These are phyloP conservation scores for Cairneyella variabilis DNA, from an alignment of 495 filamentous ascomycete species.

Conservation along the genomic window DNA sequence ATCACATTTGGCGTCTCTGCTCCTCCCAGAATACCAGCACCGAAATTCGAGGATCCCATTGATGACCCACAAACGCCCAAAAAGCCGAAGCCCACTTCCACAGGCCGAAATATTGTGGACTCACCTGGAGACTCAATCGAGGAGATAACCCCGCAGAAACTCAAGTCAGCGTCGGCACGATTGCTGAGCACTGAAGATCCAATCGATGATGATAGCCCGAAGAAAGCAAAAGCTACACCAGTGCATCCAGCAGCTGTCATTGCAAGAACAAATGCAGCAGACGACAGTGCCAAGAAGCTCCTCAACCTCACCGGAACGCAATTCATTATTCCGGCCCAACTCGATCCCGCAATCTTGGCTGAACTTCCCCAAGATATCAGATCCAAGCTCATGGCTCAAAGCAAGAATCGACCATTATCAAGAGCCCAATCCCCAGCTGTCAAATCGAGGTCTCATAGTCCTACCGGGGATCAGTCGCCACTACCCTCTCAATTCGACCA, in stretches of 20 bases:
- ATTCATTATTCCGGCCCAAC: conserved; percentile 78
- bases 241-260: conserved; percentile 51
- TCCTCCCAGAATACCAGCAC: conserved; percentile 12
- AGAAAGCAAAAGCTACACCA: conserved; percentile 48
- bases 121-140: conserved; percentile 25
- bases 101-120: conserved; percentile 24
- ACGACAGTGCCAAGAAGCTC: conserved; percentile 55
- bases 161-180: not conserved
- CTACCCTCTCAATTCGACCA: conserved; percentile 56
- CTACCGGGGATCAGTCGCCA: not conserved
- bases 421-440: conserved; percentile 14
- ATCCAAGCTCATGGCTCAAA: conserved; percentile 56
- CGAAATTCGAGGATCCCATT: conserved; percentile 22
- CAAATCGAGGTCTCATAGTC: conserved; percentile 17
- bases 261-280: conserved; percentile 49
- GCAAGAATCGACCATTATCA: conserved; percentile 22
- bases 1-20: conserved; percentile 21
- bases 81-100: conserved; percentile 21
- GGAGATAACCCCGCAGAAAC: conserved; percentile 22
- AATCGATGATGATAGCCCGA: conserved; percentile 61
- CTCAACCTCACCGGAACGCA: conserved; percentile 81
- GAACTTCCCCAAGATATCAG: conserved; percentile 80
- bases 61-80: conserved; percentile 28
- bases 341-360: conserved; percentile 69
- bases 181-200: conserved; percentile 34